Evolutionary conservation across 2,329 filamentous ascomycete species (phyloP).

Genomic region (Penicillium janthinellum): DNA sequence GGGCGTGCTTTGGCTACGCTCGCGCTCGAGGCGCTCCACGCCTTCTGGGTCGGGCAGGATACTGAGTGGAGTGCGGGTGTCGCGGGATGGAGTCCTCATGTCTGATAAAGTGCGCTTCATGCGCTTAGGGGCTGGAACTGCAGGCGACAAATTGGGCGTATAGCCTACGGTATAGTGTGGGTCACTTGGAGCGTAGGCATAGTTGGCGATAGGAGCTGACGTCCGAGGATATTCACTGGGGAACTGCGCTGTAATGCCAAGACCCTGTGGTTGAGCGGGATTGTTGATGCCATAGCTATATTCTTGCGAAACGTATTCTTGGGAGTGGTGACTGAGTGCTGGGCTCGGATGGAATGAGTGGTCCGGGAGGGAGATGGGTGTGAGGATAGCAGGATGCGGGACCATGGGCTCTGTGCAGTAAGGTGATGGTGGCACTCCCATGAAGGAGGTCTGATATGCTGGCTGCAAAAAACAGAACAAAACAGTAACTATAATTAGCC

Average conservation of each 20-base stretch:
- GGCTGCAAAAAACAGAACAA: slow-evolving; percentile 10
- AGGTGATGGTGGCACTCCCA: slow-evolving; percentile 29
- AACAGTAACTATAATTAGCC: slow-evolving; percentile 20
- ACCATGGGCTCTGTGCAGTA: slow-evolving; percentile 38
- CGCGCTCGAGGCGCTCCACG: slow-evolving; percentile 41
- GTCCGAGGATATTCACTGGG: slow-evolving; percentile 33
- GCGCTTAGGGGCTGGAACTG: slow-evolving; percentile 28
- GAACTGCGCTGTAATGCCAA: slow-evolving; percentile 42
- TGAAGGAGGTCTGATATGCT: slow-evolving; percentile 24
- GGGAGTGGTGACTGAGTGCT: slow-evolving; percentile 39
- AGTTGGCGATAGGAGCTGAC: slow-evolving; percentile 27
- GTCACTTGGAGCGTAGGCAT: slow-evolving; percentile 28
- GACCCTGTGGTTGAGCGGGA: slow-evolving; percentile 35
- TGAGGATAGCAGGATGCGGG: slow-evolving; percentile 33
- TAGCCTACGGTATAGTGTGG: slow-evolving; percentile 25
- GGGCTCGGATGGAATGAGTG: slow-evolving; percentile 40
- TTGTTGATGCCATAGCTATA: slow-evolving; percentile 38
- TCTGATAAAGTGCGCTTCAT: slow-evolving; percentile 23
- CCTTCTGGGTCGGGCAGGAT: slow-evolving; percentile 46
- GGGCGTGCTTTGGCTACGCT: slow-evolving; percentile 33
- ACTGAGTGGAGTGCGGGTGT: slow-evolving; percentile 33
- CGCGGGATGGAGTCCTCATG: slow-evolving; percentile 7
- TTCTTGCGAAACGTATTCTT: slow-evolving; percentile 28
- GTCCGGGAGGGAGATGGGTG: slow-evolving; percentile 44
- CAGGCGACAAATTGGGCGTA: slow-evolving; percentile 26